phyloP scores from a whole-genome alignment of 2,329 filamentous ascomycete genomes.

The Aureobasidium lini region DNA sequence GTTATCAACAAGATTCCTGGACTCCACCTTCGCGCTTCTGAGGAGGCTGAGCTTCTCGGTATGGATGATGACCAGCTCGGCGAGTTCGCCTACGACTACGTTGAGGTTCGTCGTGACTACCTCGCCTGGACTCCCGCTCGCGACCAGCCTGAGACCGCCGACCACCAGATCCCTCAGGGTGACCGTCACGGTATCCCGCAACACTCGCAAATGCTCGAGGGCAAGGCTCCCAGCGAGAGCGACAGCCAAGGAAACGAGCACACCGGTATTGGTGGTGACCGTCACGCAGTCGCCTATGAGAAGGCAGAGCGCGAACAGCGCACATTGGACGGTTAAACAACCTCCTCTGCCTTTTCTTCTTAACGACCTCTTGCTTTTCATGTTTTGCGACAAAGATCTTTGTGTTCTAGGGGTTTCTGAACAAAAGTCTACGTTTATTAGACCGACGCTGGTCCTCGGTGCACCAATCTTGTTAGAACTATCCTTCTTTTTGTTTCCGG shows the following conservation, averaged over 20 bases:
- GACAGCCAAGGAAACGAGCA: slow-evolving; percentile 36
- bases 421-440: not conserved
- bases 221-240: slow-evolving; percentile 42
- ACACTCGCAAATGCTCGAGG: slow-evolving; percentile 60
- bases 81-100: slow-evolving; percentile 86
- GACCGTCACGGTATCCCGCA: slow-evolving; percentile 63
- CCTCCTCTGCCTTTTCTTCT: not conserved
- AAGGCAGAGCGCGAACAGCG: slow-evolving; percentile 28
- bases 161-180: slow-evolving; percentile 55
- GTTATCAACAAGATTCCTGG: slow-evolving; percentile 68
- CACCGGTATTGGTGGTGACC: slow-evolving; percentile 44
- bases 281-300: slow-evolving; percentile 45
- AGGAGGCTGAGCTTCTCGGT: slow-evolving; percentile 75
- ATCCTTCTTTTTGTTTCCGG: not conserved
- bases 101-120: slow-evolving; percentile 82
- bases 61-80: slow-evolving; percentile 89
- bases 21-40: slow-evolving; percentile 69
- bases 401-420: not conserved
- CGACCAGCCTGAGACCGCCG: slow-evolving; percentile 53
- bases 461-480: not conserved
- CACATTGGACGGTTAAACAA: not conserved
- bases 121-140: slow-evolving; percentile 78
- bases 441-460: slow-evolving; percentile 14
- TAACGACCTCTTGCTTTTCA: not conserved
- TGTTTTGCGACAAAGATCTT: not conserved